Percentiles rank a stretch among this genome's conserved stretches.
These are phyloP conservation scores for Ogataea nitratoaversa DNA, from an alignment of 805 yeast species.

Conservation along the genomic window DNA sequence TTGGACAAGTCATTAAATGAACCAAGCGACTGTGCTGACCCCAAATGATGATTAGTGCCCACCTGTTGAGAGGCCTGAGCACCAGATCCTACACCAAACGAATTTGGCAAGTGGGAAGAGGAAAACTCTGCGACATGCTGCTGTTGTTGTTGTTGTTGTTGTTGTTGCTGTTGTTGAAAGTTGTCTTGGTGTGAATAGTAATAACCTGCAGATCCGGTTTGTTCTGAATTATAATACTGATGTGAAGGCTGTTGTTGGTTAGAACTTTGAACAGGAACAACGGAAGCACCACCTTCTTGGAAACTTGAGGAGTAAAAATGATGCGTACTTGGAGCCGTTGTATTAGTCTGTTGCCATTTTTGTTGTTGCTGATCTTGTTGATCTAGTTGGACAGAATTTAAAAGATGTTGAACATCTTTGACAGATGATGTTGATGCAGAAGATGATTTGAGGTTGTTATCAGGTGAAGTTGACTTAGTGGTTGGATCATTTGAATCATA, in stretches of 20 bases:
- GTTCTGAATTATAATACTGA: background rate
- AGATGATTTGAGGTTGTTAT: conserved; percentile 1
- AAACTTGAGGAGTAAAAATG: background rate
- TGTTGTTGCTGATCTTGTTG: conserved; percentile 3
- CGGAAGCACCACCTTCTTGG: background rate
- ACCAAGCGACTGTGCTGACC: background rate
- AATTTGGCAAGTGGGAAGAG: no score
- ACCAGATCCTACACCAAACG: no score
- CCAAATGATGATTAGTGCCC: background rate
- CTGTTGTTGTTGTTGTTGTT: no score
- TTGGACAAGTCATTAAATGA: background rate
- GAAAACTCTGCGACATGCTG: no score
- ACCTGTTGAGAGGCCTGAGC: no score
- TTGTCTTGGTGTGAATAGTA: background rate
- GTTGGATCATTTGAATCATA: conserved; percentile 1
- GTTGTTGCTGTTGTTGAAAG: background rate
- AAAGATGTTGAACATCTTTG: background rate
- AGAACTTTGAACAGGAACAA: background rate
- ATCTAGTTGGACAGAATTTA: background rate
- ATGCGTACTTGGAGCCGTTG: background rate
- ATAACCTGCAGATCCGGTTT: background rate
- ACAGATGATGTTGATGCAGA: background rate
- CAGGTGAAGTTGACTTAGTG: conserved; percentile 1
- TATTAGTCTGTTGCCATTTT: background rate
- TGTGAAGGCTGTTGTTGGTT: background rate